Conservation (phyloP, 2,329 filamentous ascomycete species). For the Colletotrichum spaethianum region DNA sequence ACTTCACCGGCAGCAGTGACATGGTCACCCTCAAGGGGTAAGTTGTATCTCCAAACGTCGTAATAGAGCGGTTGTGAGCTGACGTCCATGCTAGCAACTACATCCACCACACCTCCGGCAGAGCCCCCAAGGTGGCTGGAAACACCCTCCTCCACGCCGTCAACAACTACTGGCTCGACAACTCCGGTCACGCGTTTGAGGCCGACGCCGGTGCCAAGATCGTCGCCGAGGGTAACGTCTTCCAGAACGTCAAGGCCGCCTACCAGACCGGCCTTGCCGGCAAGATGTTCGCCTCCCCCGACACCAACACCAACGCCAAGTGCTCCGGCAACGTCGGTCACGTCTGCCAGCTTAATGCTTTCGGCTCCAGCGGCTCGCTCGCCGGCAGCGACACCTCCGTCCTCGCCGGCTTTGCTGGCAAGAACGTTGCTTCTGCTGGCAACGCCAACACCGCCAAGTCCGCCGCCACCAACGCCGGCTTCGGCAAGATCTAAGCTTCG, state of each 20-base stretch:
- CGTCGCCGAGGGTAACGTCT: slow-evolving; percentile 69
- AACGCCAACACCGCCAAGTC: slow-evolving; percentile 52
- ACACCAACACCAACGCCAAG: slow-evolving; percentile 51
- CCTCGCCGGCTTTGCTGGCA: slow-evolving; percentile 56
- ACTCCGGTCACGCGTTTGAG: slow-evolving; percentile 70
- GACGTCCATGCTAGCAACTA: slow-evolving; percentile 62
- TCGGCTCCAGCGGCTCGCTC: slow-evolving; percentile 57
- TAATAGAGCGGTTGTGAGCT: not conserved
- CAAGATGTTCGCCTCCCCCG: slow-evolving; percentile 51
- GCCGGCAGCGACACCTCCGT: slow-evolving; percentile 61
- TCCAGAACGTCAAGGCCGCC: slow-evolving; percentile 65
- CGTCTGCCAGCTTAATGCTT: slow-evolving; percentile 65
- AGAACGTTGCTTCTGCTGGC: slow-evolving; percentile 58
- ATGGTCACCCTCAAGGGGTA: slow-evolving; percentile 67
- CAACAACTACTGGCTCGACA: slow-evolving; percentile 70
- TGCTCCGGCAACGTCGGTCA: slow-evolving; percentile 64
- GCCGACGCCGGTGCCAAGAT: slow-evolving; percentile 59
- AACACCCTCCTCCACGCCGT: slow-evolving; percentile 71
- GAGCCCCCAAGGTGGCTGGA: slow-evolving; percentile 70
- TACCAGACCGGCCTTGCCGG: slow-evolving; percentile 54
- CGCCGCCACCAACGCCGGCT: slow-evolving; percentile 59
- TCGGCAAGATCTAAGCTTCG: slow-evolving; percentile 57
- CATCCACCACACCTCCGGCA: slow-evolving; percentile 70
- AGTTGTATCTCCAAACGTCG: not conserved
- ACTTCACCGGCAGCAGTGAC: slow-evolving; percentile 70